Evolutionary conservation across 2,329 filamentous ascomycete genomes (phyloP).

Genomic region (Colletotrichum camelliae): DNA sequence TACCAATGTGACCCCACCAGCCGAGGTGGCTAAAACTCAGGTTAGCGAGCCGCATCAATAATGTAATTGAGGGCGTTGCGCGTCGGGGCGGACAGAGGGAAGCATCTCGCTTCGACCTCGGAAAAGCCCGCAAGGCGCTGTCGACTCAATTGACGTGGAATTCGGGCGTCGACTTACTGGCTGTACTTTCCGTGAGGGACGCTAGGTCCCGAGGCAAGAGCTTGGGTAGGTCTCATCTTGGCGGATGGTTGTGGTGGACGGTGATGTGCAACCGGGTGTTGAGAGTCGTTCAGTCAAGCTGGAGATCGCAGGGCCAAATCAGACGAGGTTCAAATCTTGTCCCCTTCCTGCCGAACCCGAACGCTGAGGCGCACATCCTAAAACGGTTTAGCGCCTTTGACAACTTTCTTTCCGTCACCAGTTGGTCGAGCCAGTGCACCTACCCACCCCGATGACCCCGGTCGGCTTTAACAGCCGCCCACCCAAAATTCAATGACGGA

Average conservation of each 20-base stretch:
- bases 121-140: conserved; percentile 36
- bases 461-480: neutral
- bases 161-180: conserved; percentile 41
- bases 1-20: conserved; percentile 78
- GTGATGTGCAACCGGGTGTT: conserved; percentile 9
- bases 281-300: neutral
- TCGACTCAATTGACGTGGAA: conserved; percentile 4
- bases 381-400: conserved; percentile 34
- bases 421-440: neutral
- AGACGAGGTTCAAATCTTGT: conserved; percentile 31
- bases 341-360: conserved; percentile 30
- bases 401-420: conserved; percentile 14
- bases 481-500: conserved; percentile 22
- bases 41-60: conserved; percentile 24
- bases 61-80: neutral
- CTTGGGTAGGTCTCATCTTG: conserved; percentile 49
- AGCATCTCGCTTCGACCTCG: neutral
- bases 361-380: conserved; percentile 25
- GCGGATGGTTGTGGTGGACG: conserved; percentile 16
- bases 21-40: conserved; percentile 68
- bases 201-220: conserved; percentile 42
- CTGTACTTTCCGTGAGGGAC: conserved; percentile 46
- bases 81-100: neutral
- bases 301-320: conserved; percentile 12
- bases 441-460: conserved; percentile 11